phyloP scores from a whole-genome alignment of 108 stramenopile species.

The Cylindrotheca fusiformis region DNA sequence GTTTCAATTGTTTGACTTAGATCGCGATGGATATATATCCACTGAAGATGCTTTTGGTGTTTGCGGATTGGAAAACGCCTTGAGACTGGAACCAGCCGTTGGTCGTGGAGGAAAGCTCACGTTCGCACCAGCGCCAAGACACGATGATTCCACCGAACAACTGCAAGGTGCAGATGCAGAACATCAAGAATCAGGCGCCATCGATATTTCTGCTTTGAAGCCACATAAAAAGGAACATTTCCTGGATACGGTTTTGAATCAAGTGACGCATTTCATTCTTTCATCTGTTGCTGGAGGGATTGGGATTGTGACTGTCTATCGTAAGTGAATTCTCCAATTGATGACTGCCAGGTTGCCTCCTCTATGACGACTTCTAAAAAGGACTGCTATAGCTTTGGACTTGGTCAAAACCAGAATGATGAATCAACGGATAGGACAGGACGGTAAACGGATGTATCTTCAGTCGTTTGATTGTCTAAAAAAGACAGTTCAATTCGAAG shows the following conservation, averaged over 20 bases:
- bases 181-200: background rate
- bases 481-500: conserved; percentile 27
- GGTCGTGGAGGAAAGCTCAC: conserved; percentile 46
- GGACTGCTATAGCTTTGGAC: conserved; percentile 33
- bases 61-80: conserved; percentile 30
- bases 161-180: background rate
- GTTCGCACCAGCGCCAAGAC: conserved; percentile 51
- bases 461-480: conserved; percentile 41
- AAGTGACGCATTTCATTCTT: conserved; percentile 10
- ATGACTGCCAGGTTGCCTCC: background rate
- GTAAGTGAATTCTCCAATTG: background rate
- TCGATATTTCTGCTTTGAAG: background rate
- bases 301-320: conserved; percentile 7
- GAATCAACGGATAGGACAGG: conserved; percentile 31
- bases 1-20: conserved; percentile 50
- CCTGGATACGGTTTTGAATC: background rate
- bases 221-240: background rate
- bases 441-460: conserved; percentile 23
- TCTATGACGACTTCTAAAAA: background rate
- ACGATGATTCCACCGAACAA: background rate
- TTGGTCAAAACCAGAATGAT: conserved; percentile 61
- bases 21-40: conserved; percentile 47
- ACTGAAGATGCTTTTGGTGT: conserved; percentile 34
- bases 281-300: background rate
- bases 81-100: conserved; percentile 30